phyloP scores from a whole-genome alignment of 202 grass and related monocot genomes.

The Setaria viridis region DNA sequence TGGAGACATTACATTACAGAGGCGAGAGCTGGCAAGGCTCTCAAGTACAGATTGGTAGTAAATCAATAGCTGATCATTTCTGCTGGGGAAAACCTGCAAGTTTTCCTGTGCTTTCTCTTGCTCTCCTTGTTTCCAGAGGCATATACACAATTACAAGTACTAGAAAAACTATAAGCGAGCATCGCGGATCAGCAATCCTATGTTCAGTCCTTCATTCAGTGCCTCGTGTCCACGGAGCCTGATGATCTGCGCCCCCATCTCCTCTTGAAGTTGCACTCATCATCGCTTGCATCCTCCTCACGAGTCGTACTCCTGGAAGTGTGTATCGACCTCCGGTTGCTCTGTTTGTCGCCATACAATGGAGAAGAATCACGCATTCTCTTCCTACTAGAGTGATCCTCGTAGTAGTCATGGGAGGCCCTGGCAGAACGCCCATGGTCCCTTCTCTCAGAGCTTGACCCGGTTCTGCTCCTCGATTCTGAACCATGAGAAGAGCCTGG shows the following conservation, averaged over 20 bases:
- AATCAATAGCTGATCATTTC: neutral
- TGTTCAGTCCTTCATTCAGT: conserved; percentile 29
- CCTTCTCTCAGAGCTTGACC: conserved; percentile 36
- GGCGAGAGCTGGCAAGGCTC: neutral
- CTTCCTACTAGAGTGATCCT: conserved; percentile 51
- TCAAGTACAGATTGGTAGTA: neutral
- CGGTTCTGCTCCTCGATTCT: conserved; percentile 32
- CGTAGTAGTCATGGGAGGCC: conserved; percentile 4
- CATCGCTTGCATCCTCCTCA: conserved; percentile 50
- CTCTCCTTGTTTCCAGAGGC: neutral
- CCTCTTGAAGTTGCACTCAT: conserved; percentile 63
- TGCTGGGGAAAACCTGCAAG: neutral
- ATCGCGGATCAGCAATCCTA: conserved; percentile 6
- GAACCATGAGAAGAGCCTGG: conserved; percentile 13
- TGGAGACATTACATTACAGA: conserved; percentile 22
- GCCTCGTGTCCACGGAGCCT: conserved; percentile 1
- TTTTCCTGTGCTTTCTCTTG: neutral
- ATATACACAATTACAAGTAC: conserved; percentile 21
- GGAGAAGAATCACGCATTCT: conserved; percentile 33
- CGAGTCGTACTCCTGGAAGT: conserved; percentile 28
- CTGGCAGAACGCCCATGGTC: conserved; percentile 41
- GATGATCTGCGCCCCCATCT: conserved; percentile 47
- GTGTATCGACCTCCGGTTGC: conserved; percentile 29
- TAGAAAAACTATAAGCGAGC: conserved; percentile 20
- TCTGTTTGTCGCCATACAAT: conserved; percentile 9